Conservation (phyloP, 306 rosid species). For the Quercus wislizeni region DNA sequence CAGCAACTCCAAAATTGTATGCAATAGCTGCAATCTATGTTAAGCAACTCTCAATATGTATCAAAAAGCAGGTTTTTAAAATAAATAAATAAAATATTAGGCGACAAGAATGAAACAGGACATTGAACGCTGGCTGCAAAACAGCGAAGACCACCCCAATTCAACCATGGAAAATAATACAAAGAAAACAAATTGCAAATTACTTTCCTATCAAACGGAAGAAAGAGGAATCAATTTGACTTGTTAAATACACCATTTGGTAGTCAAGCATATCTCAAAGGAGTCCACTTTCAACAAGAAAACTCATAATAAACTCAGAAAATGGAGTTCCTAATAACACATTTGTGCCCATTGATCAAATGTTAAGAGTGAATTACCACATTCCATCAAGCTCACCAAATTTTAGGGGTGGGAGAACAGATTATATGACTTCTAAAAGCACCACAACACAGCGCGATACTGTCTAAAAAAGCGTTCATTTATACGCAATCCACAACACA, state of each 20-base stretch:
- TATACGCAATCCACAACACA: constrained; percentile 8
- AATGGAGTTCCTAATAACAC: background rate
- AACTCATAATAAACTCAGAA: background rate
- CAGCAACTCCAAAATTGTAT: background rate
- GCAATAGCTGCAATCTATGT: background rate
- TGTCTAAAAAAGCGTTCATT: background rate
- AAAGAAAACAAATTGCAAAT: background rate
- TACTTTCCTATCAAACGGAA: background rate
- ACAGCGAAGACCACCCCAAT: background rate
- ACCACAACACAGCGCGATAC: background rate
- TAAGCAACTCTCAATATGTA: background rate
- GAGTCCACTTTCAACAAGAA: no score
- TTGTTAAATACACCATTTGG: background rate
- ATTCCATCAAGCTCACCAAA: background rate
- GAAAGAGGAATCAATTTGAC: background rate
- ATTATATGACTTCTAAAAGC: background rate
- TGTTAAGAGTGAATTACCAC: background rate
- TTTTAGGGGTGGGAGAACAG: background rate
- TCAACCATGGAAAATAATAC: background rate
- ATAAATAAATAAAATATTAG: no score
- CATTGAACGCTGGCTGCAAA: background rate
- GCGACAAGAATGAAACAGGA: background rate
- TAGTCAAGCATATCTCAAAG: background rate
- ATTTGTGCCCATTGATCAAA: background rate
- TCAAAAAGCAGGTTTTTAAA: background rate